phyloP scores from a whole-genome alignment of 345 rosid species.

The Salix arbutifolia region DNA sequence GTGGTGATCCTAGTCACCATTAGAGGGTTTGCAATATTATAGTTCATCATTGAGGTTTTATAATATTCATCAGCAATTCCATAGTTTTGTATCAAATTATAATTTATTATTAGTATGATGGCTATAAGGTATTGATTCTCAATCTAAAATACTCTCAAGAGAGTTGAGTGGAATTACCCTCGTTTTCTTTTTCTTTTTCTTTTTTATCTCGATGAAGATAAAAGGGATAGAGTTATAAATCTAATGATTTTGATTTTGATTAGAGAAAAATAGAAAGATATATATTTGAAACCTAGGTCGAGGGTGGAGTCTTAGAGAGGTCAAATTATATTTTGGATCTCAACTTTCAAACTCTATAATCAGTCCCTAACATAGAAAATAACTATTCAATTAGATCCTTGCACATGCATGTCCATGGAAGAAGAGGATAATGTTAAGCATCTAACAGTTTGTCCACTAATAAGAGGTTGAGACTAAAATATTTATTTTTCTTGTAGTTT shows the following conservation, averaged over 20 bases:
- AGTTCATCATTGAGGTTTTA: background rate
- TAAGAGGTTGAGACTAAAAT: too few species aligned
- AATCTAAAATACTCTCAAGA: too few species aligned
- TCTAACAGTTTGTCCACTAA: accelerated
- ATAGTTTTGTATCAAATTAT: background rate
- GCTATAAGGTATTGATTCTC: background rate
- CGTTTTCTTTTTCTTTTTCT: too few species aligned
- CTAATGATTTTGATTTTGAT: too few species aligned
- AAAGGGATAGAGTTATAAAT: too few species aligned
- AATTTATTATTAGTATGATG: background rate
- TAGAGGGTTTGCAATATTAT: background rate
- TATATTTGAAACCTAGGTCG: background rate
- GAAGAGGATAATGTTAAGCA: too few species aligned
- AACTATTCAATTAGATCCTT: background rate
- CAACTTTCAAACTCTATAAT: background rate
- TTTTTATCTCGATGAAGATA: too few species aligned
- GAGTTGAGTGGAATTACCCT: too few species aligned
- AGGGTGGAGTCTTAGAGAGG: background rate
- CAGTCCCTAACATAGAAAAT: background rate
- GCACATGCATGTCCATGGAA: background rate
- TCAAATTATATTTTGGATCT: background rate
- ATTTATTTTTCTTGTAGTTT: too few species aligned
- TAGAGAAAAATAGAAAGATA: too few species aligned
- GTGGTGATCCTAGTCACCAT: background rate
- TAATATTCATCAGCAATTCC: background rate